Evolutionary conservation across 1,284 basidiomycete genomes (phyloP).

Genomic region (Meripilus lineatus): DNA sequence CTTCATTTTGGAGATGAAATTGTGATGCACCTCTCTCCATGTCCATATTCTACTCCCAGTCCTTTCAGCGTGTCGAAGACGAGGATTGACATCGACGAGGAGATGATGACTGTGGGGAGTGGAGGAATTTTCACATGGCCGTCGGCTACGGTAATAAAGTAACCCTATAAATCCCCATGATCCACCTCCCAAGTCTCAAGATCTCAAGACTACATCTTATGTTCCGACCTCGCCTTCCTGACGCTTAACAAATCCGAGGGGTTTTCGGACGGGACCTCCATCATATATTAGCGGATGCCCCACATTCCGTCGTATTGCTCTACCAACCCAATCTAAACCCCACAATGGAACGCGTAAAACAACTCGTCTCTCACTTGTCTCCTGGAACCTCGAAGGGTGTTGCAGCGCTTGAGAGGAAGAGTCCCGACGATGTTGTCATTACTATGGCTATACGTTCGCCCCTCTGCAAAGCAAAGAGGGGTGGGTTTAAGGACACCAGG

Average conservation of each 20-base stretch:
- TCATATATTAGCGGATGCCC: no score
- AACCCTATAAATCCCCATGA: conserved; percentile 1
- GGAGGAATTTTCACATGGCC: no score
- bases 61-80: no score
- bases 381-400: conserved; percentile 35
- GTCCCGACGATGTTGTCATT: conserved; percentile 73
- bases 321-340: conserved; percentile 1
- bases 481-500: conserved; percentile 77
- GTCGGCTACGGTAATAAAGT: no score
- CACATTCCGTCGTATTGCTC: conserved; percentile 6
- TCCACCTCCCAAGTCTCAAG: conserved; percentile 1
- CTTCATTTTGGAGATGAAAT: no score
- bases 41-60: no score
- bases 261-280: background rate
- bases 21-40: no score
- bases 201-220: background rate
- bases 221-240: background rate
- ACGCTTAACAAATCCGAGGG: background rate
- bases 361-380: conserved; percentile 58
- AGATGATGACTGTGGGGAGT: no score
- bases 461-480: conserved; percentile 73
- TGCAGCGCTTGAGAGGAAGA: conserved; percentile 48
- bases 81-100: no score
- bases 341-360: conserved; percentile 51
- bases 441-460: conserved; percentile 76